These are phyloP conservation scores for Picocystis sp. DNA, from an alignment of 163 green algal species.

Conservation along the genomic window DNA sequence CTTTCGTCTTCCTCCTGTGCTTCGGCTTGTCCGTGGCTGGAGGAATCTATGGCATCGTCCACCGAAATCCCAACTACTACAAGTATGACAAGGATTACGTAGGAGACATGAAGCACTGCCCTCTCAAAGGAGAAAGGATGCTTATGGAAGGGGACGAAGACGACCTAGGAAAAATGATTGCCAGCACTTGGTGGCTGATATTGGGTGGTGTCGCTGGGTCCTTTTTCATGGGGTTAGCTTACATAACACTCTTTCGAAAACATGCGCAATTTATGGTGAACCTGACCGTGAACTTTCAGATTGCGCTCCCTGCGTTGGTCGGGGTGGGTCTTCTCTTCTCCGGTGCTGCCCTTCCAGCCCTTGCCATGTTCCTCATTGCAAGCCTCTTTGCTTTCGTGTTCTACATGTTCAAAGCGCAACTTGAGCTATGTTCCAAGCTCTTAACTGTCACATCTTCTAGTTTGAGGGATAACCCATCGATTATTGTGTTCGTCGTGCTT, in stretches of 20 bases:
- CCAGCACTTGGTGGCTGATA: too few relatives aligned
- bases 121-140: too few relatives aligned
- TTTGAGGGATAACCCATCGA: slow-evolving; percentile 22
- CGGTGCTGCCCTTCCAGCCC: too few relatives aligned
- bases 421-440: slow-evolving; percentile 18
- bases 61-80: too few relatives aligned
- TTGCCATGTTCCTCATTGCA: slow-evolving; percentile 1
- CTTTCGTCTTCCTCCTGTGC: too few relatives aligned
- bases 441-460: slow-evolving; percentile 21
- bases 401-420: slow-evolving; percentile 9
- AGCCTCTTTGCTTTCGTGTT: not conserved
- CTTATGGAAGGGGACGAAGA: too few relatives aligned
- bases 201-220: too few relatives aligned
- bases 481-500: slow-evolving; percentile 1
- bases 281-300: slow-evolving; percentile 8
- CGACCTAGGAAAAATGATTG: too few relatives aligned
- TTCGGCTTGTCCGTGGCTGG: too few relatives aligned
- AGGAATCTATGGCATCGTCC: too few relatives aligned
- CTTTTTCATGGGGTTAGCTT: slow-evolving; percentile 9
- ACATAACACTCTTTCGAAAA: not conserved
- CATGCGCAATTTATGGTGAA: slow-evolving; percentile 4
- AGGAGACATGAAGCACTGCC: too few relatives aligned
- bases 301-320: slow-evolving; percentile 12
- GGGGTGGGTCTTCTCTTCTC: slow-evolving; percentile 23
- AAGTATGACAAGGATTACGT: too few relatives aligned